Evolutionary conservation across 2,329 filamentous ascomycete genomes (phyloP).

Genomic region (Setomelanomma holmii): DNA sequence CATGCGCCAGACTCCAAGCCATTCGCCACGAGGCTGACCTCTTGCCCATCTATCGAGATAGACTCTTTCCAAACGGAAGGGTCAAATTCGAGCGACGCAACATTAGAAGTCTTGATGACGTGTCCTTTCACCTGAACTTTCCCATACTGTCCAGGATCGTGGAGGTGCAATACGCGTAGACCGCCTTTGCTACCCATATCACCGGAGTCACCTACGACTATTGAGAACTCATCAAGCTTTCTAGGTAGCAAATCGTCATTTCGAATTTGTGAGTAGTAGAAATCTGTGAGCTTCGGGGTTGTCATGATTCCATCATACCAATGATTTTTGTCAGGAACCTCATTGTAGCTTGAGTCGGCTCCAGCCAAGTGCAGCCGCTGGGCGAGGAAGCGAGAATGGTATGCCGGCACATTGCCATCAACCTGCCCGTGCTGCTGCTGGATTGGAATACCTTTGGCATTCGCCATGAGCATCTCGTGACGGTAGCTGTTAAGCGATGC

Average conservation of each 20-base stretch:
- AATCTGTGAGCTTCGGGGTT: constrained; percentile 56
- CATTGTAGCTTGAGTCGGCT: constrained; percentile 56
- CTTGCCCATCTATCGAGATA: constrained; percentile 32
- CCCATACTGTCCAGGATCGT: constrained; percentile 59
- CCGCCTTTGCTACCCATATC: constrained; percentile 62
- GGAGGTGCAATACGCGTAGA: constrained; percentile 58
- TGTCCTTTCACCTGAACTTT: constrained; percentile 52
- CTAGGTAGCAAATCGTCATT: constrained; percentile 24
- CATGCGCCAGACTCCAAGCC: not conserved
- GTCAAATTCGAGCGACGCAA: constrained; percentile 39
- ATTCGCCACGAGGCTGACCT: constrained; percentile 11
- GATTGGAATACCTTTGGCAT: constrained; percentile 60
- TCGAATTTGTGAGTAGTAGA: constrained; percentile 53
- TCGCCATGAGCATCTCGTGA: constrained; percentile 62
- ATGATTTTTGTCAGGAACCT: constrained; percentile 58
- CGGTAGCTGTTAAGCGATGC: constrained; percentile 60
- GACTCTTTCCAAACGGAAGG: constrained; percentile 17
- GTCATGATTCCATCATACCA: constrained; percentile 65
- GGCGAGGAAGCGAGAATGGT: constrained; percentile 63
- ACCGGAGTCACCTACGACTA: constrained; percentile 60
- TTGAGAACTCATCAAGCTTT: constrained; percentile 50
- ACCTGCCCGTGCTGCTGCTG: constrained; percentile 63
- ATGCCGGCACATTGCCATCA: constrained; percentile 66
- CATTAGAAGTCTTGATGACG: constrained; percentile 42
- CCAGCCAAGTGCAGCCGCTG: constrained; percentile 56